phyloP scores from a whole-genome alignment of 371 early-diverging fungal genomes.

The Phascolomyces articulosus region DNA sequence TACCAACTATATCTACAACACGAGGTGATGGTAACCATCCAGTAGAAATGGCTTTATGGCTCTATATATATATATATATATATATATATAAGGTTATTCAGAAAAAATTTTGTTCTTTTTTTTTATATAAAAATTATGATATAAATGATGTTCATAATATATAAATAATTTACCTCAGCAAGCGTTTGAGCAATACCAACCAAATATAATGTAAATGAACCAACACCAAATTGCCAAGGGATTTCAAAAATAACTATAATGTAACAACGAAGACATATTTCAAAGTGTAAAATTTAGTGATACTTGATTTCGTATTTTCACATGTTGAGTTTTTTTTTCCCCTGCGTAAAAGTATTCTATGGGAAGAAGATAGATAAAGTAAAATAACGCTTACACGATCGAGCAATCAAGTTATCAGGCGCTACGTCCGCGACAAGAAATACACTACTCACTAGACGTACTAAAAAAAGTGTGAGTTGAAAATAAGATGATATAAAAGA shows the following conservation, averaged over 20 bases:
- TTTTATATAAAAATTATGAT: too few relatives aligned
- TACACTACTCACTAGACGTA: constrained; percentile 27
- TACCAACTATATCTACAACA: constrained; percentile 39
- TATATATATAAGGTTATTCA: too few relatives aligned
- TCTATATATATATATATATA: too few relatives aligned
- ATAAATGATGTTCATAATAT: too few relatives aligned
- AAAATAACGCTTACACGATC: constrained; percentile 26
- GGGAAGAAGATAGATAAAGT: neutral
- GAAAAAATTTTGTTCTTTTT: too few relatives aligned
- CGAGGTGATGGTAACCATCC: constrained; percentile 51
- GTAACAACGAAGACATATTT: neutral
- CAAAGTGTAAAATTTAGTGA: too few relatives aligned
- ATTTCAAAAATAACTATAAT: constrained; percentile 26
- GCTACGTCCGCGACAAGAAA: constrained; percentile 25
- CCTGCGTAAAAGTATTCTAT: too few relatives aligned
- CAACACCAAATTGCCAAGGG: constrained; percentile 36
- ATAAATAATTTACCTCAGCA: constrained; percentile 28
- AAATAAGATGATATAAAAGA: too few relatives aligned
- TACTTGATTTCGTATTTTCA: too few relatives aligned
- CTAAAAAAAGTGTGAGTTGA: neutral
- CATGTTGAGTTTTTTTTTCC: neutral
- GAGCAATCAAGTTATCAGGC: constrained; percentile 26
- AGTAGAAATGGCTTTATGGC: constrained; percentile 41
- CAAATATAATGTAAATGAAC: constrained; percentile 27
- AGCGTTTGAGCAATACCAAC: constrained; percentile 37